phyloP scores from a whole-genome alignment of 306 rosid species.

The Cicer cuneatum region DNA sequence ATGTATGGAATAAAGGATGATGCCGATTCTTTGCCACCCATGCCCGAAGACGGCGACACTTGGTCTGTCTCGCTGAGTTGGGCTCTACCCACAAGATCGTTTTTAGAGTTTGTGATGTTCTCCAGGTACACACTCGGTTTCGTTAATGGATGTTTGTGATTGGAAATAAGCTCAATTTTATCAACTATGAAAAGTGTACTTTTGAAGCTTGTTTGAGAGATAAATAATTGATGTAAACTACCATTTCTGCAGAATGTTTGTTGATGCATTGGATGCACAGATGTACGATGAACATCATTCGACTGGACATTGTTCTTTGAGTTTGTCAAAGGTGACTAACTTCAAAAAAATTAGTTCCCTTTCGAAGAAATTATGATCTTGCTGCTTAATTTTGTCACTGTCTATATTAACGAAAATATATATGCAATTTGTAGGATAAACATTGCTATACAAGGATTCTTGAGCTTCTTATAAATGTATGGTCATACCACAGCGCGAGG shows the following conservation, averaged over 20 bases:
- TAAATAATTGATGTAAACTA: slow-evolving; percentile 35
- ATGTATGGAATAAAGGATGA: slow-evolving; percentile 76
- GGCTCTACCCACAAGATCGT: slow-evolving; percentile 91
- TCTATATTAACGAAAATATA: slow-evolving; percentile 3
- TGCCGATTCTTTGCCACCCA: slow-evolving; percentile 70
- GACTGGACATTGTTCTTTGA: slow-evolving; percentile 76
- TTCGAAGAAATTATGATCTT: background rate
- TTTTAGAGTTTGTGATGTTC: slow-evolving; percentile 94
- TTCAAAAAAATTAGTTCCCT: slow-evolving; percentile 1
- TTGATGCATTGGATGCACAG: slow-evolving; percentile 80
- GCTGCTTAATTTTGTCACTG: background rate
- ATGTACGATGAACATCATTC: slow-evolving; percentile 81
- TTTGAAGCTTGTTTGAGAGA: slow-evolving; percentile 9
- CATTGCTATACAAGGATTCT: slow-evolving; percentile 90
- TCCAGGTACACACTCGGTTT: slow-evolving; percentile 67
- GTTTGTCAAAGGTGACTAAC: slow-evolving; percentile 74
- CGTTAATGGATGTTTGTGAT: slow-evolving; percentile 18
- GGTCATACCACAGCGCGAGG: slow-evolving; percentile 96
- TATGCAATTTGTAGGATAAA: slow-evolving; percentile 69
- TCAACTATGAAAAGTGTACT: slow-evolving; percentile 3
- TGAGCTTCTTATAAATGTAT: slow-evolving; percentile 80
- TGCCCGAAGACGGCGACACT: slow-evolving; percentile 81
- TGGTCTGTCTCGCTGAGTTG: slow-evolving; percentile 95
- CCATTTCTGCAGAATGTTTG: slow-evolving; percentile 77
- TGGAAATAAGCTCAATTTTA: slow-evolving; percentile 19